Evolutionary conservation across 2,329 filamentous ascomycete species (phyloP), one percentile per base, ranked within the genome.

Genomic region (Pestalotiopsis sp.): DNA sequence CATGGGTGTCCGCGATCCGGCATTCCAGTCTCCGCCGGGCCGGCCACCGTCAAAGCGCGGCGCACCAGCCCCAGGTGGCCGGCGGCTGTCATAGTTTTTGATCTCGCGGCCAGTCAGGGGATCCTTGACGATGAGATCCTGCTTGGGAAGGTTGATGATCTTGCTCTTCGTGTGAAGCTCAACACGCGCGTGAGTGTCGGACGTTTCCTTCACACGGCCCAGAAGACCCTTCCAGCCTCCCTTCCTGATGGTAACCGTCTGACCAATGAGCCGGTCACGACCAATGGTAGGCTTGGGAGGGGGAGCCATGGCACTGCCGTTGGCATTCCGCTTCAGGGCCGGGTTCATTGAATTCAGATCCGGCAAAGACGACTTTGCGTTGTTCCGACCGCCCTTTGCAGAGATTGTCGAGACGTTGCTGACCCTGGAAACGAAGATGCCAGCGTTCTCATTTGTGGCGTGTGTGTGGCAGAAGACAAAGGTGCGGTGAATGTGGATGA

Each of bases 101-200:
- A 97, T 92, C n/a, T 87, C 88, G 68, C 91, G 89, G 60, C 94
- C 95, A 4, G 92, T 95, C 67, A 92, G 81, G 71, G 89, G 93
- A 84, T 99, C 95, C 80, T 95, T 95, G 82, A 97, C 92, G 27
- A 89, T 89, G n/a, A 99, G 83, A 68, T 92, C 89, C 12, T 92
- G 91, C 78, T 97, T 97, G 23, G 90, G 88, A 45, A 98, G 89
- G 7, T 92, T 94, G 70, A 98, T 90, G 17, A 93, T 92, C 85
- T 98, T 98, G 82, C 91, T 93, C 84, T 97, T 97, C 5, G 95
- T 95, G 78, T 98, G 95, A 52, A 99, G 84, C 81, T 99, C 96
- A 57, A 99, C 92, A 71, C 95, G 92, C 38, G 94, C 95, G 75
- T 92, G 90, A 3, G 89, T 89, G 74, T 97, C 95, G 6, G 93